Evolutionary conservation across 805 yeast species (phyloP).

Genomic region (Candida mattraensis): DNA sequence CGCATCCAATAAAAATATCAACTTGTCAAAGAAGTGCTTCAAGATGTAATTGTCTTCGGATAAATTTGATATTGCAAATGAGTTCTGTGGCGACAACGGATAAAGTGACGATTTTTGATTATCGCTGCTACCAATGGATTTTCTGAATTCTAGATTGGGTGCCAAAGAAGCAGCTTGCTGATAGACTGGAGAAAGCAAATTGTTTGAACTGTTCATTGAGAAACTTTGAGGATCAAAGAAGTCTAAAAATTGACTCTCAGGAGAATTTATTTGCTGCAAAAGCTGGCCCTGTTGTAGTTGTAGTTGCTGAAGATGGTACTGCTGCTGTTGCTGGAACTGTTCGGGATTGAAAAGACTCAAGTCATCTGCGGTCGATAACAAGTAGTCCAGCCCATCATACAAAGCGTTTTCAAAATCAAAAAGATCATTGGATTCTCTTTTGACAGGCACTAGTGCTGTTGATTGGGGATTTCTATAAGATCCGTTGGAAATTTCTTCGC

Average conservation of each 20-base stretch:
- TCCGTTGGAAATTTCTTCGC: no score
- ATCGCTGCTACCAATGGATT: constrained; percentile 1
- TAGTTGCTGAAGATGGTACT: constrained; percentile 18
- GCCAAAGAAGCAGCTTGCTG: no score
- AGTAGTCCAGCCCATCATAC: constrained; percentile 33
- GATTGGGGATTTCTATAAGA: no score
- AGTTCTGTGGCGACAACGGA: constrained; percentile 8
- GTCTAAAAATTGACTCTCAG: constrained; percentile 11
- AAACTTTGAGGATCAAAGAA: constrained; percentile 3
- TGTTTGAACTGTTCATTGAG: no score
- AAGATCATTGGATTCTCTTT: no score
- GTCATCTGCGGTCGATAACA: constrained; percentile 26
- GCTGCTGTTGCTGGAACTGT: constrained; percentile 18
- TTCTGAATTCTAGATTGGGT: no score
- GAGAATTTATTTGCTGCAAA: constrained; percentile 16
- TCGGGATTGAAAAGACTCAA: constrained; percentile 15
- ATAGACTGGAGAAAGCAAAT: no score
- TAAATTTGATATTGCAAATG: constrained; percentile 25
- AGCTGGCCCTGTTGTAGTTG: constrained; percentile 22
- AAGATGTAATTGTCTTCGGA: constrained; percentile 55
- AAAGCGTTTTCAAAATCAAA: constrained; percentile 34
- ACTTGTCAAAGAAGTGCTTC: constrained; percentile 54
- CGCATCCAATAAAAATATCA: constrained; percentile 54
- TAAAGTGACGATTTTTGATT: neutral
- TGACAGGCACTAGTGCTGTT: no score